Base-by-base conservation (phyloP, 1,284 basidiomycete species). In the Schizophyllum commune region DNA sequence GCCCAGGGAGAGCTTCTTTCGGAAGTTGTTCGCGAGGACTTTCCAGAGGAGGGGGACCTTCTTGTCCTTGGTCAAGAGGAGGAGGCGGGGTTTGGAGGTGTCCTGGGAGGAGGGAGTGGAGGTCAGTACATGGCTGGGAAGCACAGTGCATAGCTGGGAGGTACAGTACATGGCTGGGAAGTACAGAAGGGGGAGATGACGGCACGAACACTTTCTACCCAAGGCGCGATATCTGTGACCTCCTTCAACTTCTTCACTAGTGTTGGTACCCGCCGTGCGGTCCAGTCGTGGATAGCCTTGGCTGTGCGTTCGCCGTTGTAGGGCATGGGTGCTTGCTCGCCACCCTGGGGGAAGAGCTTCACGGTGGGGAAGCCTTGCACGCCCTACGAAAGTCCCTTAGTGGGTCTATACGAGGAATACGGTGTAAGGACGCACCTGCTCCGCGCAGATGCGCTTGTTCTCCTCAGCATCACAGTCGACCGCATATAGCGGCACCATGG, bases 291-390 rank as follows among this genome's bases (percentile, higher is more conserved):
- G 67, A 98, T 77, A 1, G 84, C 83, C 58, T 80, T 85, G 1
- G 88, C 84, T 39, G 85, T 88, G 58, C 95, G 84, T 65, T 94
- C 87, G 21, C 77, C 76, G 1, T 90, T 81, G 71, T 91, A 97
- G 58, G 83, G 78, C 65, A 89, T 82, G 0, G 92, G 82, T 2
- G 84, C 76, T 1, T 85, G 72, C 62, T 86, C 79, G 20, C 75
- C 78, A 11, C 91, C 93, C 54, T 86, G 80, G 13, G 93, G 91
- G 75, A 89, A 96, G 5, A 92, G 75, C 84, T 93, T 98, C 72
- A 96, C 79, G 3, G 95, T 97, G 1, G 96, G 95, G 81, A 96
- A 98, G 1, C 96, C 95, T 74, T 94, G 81, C 20, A 97, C 83
- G n/a, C 85, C 84, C 79, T 91, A 64, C 20, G 39, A 53, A n/a